Evolutionary conservation across 2,329 filamentous ascomycete genomes (phyloP).

Genomic region (Trichophyton verrucosum): DNA sequence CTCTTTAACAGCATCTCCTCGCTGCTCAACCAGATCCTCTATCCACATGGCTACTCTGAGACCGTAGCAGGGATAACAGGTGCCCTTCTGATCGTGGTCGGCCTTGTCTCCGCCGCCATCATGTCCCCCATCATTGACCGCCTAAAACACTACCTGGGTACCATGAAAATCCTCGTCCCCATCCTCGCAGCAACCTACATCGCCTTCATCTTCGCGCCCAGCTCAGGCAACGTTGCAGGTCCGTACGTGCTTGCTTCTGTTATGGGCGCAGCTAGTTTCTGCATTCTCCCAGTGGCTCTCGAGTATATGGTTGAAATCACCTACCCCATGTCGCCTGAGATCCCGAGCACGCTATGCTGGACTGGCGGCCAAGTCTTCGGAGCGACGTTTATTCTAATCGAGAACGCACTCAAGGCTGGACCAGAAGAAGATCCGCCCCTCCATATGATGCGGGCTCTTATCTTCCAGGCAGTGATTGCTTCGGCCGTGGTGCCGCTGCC

Average conservation of each 20-base stretch:
- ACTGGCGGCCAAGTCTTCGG: conserved; percentile 74
- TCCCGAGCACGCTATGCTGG: conserved; percentile 77
- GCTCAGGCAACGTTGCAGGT: conserved; percentile 36
- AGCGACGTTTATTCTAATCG: conserved; percentile 69
- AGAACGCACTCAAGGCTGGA: conserved; percentile 54
- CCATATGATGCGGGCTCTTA: conserved; percentile 62
- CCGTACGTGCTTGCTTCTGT: conserved; percentile 60
- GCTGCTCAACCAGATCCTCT: conserved; percentile 78
- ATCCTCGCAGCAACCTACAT: conserved; percentile 63
- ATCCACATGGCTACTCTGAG: conserved; percentile 73
- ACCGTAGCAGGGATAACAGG: conserved; percentile 81
- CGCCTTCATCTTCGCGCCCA: conserved; percentile 69
- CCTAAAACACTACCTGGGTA: conserved; percentile 63
- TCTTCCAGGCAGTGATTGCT: conserved; percentile 67
- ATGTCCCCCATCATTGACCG: conserved; percentile 72
- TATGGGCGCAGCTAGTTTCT: conserved; percentile 73
- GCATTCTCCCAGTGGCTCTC: conserved; percentile 67
- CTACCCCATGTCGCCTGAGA: conserved; percentile 74
- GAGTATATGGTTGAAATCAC: conserved; percentile 82
- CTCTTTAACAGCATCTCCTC: conserved; percentile 89
- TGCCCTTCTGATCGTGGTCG: conserved; percentile 77
- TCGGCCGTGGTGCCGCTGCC: conserved; percentile 54
- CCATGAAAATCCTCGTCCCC: conserved; percentile 63
- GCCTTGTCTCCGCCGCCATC: conserved; percentile 64
- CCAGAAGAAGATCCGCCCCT: conserved; percentile 44